These are phyloP conservation scores for Gynandropsis gynandra DNA, from an alignment of 345 rosid species.

Conservation along the genomic window DNA sequence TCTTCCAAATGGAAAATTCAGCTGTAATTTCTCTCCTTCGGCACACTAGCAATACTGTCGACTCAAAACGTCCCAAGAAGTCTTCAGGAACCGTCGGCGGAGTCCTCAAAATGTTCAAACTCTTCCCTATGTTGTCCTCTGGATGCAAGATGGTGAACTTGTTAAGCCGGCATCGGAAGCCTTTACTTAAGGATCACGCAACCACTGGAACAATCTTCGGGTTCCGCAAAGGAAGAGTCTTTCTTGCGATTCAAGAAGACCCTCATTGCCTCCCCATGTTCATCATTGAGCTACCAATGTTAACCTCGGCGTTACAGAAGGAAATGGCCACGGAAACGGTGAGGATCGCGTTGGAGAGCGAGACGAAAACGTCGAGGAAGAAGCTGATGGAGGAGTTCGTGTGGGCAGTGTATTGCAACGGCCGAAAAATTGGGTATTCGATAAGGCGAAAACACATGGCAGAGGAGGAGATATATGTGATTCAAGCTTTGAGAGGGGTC, in stretches of 20 bases:
- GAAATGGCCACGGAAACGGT: constrained; percentile 91
- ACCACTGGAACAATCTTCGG: constrained; percentile 86
- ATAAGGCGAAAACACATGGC: constrained; percentile 81
- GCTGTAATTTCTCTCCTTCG: constrained; percentile 66
- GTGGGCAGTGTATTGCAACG: constrained; percentile 91
- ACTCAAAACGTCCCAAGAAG: constrained; percentile 47
- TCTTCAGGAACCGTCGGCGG: constrained; percentile 32
- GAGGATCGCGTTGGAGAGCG: constrained; percentile 83
- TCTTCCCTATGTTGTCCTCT: constrained; percentile 85
- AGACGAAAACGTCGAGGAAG: constrained; percentile 70
- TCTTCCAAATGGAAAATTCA: constrained; percentile 63
- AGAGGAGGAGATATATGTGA: constrained; percentile 81
- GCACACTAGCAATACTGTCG: constrained; percentile 28
- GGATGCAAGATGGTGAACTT: constrained; percentile 96
- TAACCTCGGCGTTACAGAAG: constrained; percentile 57
- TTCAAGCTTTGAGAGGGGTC: constrained; percentile 76
- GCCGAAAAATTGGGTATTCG: constrained; percentile 76
- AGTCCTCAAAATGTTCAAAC: constrained; percentile 73
- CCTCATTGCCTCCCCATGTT: constrained; percentile 76
- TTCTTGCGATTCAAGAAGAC: constrained; percentile 87
- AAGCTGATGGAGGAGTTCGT: constrained; percentile 79
- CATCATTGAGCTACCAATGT: constrained; percentile 83
- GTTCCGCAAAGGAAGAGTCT: constrained; percentile 70
- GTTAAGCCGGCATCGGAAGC: constrained; percentile 53
- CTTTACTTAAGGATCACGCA: constrained; percentile 68